These are phyloP conservation scores for Achaetomiella virescens DNA, from an alignment of 495 filamentous ascomycete species.

Conservation along the genomic window DNA sequence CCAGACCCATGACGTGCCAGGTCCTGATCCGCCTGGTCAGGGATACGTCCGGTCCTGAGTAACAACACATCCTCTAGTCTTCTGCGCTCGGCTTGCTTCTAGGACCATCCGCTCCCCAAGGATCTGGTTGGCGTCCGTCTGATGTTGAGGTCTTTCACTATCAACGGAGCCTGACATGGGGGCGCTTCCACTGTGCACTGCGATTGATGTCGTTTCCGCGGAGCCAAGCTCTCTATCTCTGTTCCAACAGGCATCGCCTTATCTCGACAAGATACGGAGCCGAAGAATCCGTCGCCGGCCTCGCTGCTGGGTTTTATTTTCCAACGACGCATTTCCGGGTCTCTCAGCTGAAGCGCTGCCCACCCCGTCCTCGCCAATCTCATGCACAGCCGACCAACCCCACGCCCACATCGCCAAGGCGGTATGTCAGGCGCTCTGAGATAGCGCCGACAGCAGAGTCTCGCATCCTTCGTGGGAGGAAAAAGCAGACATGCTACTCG, in stretches of 20 bases:
- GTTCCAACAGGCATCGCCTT: background rate
- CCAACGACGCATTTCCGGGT: background rate
- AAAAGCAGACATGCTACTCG: no score
- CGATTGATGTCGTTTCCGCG: background rate
- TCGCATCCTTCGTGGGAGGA: no score
- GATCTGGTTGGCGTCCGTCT: no score
- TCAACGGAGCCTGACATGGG: no score
- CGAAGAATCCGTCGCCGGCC: background rate
- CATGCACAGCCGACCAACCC: background rate
- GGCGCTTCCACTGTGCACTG: no score
- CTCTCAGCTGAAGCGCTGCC: background rate
- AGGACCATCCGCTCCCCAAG: no score
- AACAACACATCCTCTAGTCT: no score
- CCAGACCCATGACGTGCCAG: no score
- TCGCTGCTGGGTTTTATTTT: background rate
- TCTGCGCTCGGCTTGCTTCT: no score
- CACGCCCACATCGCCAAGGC: background rate
- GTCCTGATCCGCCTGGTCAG: no score
- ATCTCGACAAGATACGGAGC: background rate
- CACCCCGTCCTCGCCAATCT: background rate
- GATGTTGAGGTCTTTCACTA: no score
- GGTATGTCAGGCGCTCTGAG: background rate
- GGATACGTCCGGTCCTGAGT: no score
- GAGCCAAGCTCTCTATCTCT: background rate
- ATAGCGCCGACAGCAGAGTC: background rate